phyloP scores from a whole-genome alignment of 306 rosid species.

The Rosa rugosa region DNA sequence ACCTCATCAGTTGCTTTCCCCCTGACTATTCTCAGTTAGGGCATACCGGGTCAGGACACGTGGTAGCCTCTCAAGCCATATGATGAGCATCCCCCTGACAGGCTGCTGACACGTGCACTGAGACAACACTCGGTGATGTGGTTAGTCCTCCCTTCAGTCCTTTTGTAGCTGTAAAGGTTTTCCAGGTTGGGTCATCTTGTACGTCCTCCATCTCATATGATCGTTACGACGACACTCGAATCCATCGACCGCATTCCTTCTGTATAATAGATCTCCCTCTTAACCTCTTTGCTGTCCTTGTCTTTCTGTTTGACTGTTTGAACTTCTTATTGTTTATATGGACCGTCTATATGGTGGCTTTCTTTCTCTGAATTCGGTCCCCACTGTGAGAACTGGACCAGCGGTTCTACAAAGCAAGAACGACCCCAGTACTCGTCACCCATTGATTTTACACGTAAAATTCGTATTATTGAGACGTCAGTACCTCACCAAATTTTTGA shows the following conservation, averaged over 20 bases:
- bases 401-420: neutral
- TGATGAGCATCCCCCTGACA: neutral
- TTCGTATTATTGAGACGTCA: neutral
- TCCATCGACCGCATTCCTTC: neutral
- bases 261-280: neutral
- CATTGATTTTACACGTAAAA: neutral
- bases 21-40: neutral
- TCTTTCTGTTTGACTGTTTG: neutral
- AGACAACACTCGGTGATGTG: neutral
- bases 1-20: neutral
- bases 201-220: neutral
- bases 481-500: neutral
- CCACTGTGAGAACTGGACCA: neutral
- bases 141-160: neutral
- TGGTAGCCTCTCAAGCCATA: neutral
- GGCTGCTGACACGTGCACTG: neutral
- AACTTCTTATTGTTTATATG: neutral
- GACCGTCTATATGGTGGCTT: neutral
- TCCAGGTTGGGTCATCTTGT: neutral
- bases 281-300: neutral
- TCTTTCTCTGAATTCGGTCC: neutral
- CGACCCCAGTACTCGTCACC: slow-evolving; percentile 2
- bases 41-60: neutral
- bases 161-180: neutral
- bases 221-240: neutral